phyloP scores from a whole-genome alignment of 2,329 filamentous ascomycete species.

The Clonostachys rhizophaga region DNA sequence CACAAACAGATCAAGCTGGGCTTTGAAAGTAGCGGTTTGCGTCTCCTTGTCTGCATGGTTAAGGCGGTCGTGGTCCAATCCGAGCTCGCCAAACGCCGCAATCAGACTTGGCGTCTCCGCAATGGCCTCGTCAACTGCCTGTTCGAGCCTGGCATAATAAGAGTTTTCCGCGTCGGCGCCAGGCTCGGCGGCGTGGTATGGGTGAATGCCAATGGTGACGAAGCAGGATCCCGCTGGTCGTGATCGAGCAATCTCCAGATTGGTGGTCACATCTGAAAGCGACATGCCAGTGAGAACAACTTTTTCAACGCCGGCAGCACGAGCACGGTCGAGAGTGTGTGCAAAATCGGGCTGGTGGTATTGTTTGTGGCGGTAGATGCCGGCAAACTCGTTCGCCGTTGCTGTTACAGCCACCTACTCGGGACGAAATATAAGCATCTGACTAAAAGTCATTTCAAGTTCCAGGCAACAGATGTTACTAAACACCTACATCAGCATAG shows the following conservation, averaged over 20 bases:
- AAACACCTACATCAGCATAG: no score
- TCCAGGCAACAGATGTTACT: no score
- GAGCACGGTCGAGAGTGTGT: conserved; percentile 32
- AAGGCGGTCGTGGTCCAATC: conserved; percentile 43
- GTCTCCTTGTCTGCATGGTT: conserved; percentile 27
- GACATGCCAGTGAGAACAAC: conserved; percentile 34
- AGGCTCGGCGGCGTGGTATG: conserved; percentile 41
- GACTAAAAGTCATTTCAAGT: no score
- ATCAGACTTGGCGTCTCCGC: conserved; percentile 18
- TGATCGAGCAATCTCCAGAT: conserved; percentile 17
- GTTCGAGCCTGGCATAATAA: conserved; percentile 8
- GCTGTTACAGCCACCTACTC: conserved; percentile 27
- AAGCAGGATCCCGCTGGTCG: conserved; percentile 24
- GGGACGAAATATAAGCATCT: no score
- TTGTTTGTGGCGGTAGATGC: conserved; percentile 42
- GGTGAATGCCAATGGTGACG: conserved; percentile 43
- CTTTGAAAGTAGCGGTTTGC: neutral
- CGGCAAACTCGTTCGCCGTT: conserved; percentile 38
- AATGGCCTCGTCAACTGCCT: neutral
- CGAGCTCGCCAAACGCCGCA: conserved; percentile 42
- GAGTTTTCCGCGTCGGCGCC: conserved; percentile 18
- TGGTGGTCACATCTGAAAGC: conserved; percentile 17
- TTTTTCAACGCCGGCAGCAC: conserved; percentile 31
- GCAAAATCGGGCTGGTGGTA: conserved; percentile 39
- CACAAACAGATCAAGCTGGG: neutral